These are phyloP conservation scores for Orbilia oligospora DNA, from an alignment of 2,329 filamentous ascomycete species.

Conservation along the genomic window DNA sequence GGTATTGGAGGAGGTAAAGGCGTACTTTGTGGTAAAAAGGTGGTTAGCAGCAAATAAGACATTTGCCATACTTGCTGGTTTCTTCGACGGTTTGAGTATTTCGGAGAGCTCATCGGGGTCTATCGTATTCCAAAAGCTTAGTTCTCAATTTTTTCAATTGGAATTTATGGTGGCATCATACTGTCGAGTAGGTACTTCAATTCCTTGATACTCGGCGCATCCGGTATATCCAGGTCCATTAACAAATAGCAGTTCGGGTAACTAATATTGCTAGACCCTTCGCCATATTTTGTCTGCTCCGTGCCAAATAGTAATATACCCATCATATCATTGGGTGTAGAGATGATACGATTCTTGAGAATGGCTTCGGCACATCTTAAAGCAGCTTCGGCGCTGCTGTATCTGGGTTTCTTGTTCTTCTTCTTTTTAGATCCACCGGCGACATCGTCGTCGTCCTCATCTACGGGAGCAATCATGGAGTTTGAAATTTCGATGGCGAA, in stretches of 20 bases:
- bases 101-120: conserved; percentile 80
- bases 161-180: conserved; percentile 20
- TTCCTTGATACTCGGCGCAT: conserved; percentile 86
- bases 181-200: conserved; percentile 80
- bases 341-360: conserved; percentile 99
- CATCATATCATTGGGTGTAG: conserved; percentile 97
- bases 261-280: conserved; percentile 71
- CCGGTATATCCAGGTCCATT: conserved; percentile 87
- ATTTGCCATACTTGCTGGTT: conserved; percentile 84
- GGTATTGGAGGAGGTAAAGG: neutral
- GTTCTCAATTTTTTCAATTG: neutral
- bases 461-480: conserved; percentile 77
- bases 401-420: conserved; percentile 68
- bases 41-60: conserved; percentile 96
- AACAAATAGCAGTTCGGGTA: conserved; percentile 96
- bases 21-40: conserved; percentile 86
- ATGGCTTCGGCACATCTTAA: conserved; percentile 94
- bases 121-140: conserved; percentile 17
- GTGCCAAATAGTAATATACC: conserved; percentile 94
- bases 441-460: conserved; percentile 66
- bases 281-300: conserved; percentile 82
- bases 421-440: conserved; percentile 36
- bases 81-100: conserved; percentile 78
- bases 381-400: conserved; percentile 84
- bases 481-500: conserved; percentile 92